Evolutionary conservation across 176 grass and related monocot species (phyloP), one percentile per base, ranked within the genome.

Genomic region (Phyllostachys edulis): DNA sequence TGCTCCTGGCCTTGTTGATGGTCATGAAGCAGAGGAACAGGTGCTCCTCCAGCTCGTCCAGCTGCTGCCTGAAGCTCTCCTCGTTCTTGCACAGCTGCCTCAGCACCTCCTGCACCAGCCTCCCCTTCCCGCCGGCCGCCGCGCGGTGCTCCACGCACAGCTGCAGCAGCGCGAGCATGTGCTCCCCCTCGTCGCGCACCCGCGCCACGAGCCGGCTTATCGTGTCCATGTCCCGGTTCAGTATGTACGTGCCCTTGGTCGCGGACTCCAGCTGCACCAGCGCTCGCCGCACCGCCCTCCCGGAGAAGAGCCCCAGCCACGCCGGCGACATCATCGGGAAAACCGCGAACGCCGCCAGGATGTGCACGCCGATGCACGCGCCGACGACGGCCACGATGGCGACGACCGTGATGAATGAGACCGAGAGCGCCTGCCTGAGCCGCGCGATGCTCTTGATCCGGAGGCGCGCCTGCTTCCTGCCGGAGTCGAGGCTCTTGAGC

Each of bases 21-120:
- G 93, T 94, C 93, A 99, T 90, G 79, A 96, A 95, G 88, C 93
- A 99, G 62, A 99, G 85, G 84, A 87, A 99, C n/a, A 99, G 80
- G 73, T 99, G 96, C 74, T 99, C 91, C 88, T 99, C 96, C 50
- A 96, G 90, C 64, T 95, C 96, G 68, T 98, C 93, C 89, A 98
- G 88, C 85, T 96, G 91, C 76, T 89, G 93, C 80, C 87, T 90
- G 61, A 96, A 99, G 87, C 75, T 92, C 47, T 82, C 80, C 67
- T 94, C 87, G 72, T 91, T 94, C 87, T 91, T 96, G 85, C 83
- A 85, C 15, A 96, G 87, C 89, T 94, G 91, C 89, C 90, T 92
- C 6, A 90, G 52, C 68, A 99, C 96, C 91, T 89, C 96, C 85
- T 84, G 81, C 51, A 86, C 84, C 46, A 99, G 82, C 92, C 91